A percentile compares a stretch with the other conserved stretches of the same genome.
Evolutionary conservation across 1,139 yeast species (phyloP).

Genomic region (Blastobotrys apis): DNA sequence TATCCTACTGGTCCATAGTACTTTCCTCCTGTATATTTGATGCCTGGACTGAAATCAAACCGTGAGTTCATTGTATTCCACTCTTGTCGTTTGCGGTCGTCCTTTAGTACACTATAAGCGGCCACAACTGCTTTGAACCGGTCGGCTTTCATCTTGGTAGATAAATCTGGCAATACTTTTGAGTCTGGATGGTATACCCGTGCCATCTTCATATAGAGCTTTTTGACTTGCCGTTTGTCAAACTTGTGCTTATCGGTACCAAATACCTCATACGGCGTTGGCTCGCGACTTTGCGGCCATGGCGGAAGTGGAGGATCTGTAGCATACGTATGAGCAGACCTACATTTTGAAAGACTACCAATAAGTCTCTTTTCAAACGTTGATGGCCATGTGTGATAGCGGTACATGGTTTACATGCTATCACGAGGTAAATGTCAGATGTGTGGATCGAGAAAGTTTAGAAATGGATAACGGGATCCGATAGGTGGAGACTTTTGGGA

Average conservation of each 20-base stretch:
- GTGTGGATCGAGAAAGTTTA: too few species aligned
- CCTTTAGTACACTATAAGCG: constrained; percentile 68
- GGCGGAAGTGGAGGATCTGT: too few species aligned
- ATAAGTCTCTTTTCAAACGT: too few species aligned
- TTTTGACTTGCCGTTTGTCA: constrained; percentile 45
- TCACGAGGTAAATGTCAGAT: too few species aligned
- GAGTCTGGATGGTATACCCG: constrained; percentile 85
- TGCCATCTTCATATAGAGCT: constrained; percentile 59
- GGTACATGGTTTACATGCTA: too few species aligned
- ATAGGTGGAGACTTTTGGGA: too few species aligned
- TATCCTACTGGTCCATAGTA: constrained; percentile 10
- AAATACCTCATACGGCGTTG: constrained; percentile 75
- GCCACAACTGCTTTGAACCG: constrained; percentile 67
- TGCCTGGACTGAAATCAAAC: constrained; percentile 23
- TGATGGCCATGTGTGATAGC: too few species aligned
- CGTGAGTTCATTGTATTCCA: constrained; percentile 32
- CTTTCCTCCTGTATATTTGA: not conserved
- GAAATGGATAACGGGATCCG: too few species aligned
- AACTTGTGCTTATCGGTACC: constrained; percentile 40
- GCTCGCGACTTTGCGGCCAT: constrained; percentile 33
- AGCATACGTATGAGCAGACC: too few species aligned
- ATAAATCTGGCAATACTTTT: constrained; percentile 9
- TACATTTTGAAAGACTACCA: too few species aligned
- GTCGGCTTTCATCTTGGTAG: constrained; percentile 29
- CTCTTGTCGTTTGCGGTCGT: constrained; percentile 45